Base-by-base conservation (phyloP, 2,329 filamentous ascomycete species). In the Alternaria infectoria region DNA sequence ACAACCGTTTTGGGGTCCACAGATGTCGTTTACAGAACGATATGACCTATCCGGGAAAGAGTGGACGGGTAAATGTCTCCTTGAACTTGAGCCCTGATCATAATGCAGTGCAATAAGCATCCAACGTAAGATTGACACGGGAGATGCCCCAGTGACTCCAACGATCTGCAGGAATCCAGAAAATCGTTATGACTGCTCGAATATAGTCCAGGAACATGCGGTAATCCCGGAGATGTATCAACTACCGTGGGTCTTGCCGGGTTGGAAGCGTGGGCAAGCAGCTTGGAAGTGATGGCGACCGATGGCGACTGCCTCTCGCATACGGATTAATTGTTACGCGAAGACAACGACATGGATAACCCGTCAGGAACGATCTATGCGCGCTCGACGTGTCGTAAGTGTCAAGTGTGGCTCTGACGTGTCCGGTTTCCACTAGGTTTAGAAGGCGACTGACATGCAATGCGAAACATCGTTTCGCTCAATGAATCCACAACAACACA, bases 371-470 rank as follows among this genome's bases (percentile, higher is more conserved):
- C 40, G 13, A 26, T 62, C 43, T 52, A 61, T 57, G 54, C 17
- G 50, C 30, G 6, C 12, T 12, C 25, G 49, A 54, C 32, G 40
- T 54, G 32, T 52, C 23, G 36, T 54, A 23, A 50, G 54, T 54
- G 50, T 62, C 50, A 50, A 66, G 62, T 65, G 49, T 62, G 17
- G 56, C 57, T 62, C 62, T 67, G 66, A 69, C 68, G 64, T 62
- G 60, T 59, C 67, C 66, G 61, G 68, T 70, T 68, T 71, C 62
- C 63, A 66, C 59, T 71, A 65, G 25, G 55, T 54, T 43, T 43
- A 57, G 56, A 66, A 58, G 50, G 26, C 47, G 51, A 61, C 62
- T 62, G 60, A 66, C 58, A 40, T 64, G 68, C 64, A 68, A 71
- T 71, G 71, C 70, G 59, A 59, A 60, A 52, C 61, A 63, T 54